A percentile compares a stretch with the other conserved stretches of the same genome.
Evolutionary conservation across 768 basidiomycete species (phyloP).

Genomic region (Mycena polygramma): DNA sequence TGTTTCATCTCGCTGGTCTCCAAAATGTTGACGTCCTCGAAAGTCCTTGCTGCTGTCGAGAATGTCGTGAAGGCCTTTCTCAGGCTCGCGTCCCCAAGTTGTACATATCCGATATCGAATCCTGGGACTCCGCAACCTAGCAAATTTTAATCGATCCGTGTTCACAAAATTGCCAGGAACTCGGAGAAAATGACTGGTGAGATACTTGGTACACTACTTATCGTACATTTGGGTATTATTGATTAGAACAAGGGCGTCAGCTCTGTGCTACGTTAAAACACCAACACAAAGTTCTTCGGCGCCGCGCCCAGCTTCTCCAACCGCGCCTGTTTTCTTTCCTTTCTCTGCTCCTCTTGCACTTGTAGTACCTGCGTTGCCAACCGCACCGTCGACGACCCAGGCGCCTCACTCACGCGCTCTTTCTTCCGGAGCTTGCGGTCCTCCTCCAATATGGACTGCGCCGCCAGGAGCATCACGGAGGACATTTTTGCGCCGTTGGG

Average conservation of each 20-base stretch:
- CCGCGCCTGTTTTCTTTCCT: slow-evolving; percentile 4
- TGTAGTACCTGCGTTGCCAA: slow-evolving; percentile 4
- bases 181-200: too few relatives aligned
- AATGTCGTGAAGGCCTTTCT: too few relatives aligned
- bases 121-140: too few relatives aligned
- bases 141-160: too few relatives aligned
- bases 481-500: slow-evolving; percentile 9
- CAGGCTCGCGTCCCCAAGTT: too few relatives aligned
- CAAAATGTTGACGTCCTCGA: too few relatives aligned
- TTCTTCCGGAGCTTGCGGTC: slow-evolving; percentile 29
- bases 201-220: too few relatives aligned
- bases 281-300: slow-evolving; percentile 2
- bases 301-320: background rate
- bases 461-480: slow-evolving; percentile 27
- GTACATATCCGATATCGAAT: too few relatives aligned
- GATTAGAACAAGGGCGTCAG: background rate
- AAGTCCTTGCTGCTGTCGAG: too few relatives aligned
- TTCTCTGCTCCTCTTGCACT: background rate
- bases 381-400: slow-evolving; percentile 28
- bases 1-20: too few relatives aligned
- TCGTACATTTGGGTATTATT: too few relatives aligned
- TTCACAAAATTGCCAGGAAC: too few relatives aligned
- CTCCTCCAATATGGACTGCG: slow-evolving; percentile 32
- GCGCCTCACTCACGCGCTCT: slow-evolving; percentile 13
- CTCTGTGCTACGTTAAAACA: slow-evolving; percentile 10